Conservation (phyloP, 2,329 filamentous ascomycete genomes). For the Beauveria brongniartii region DNA sequence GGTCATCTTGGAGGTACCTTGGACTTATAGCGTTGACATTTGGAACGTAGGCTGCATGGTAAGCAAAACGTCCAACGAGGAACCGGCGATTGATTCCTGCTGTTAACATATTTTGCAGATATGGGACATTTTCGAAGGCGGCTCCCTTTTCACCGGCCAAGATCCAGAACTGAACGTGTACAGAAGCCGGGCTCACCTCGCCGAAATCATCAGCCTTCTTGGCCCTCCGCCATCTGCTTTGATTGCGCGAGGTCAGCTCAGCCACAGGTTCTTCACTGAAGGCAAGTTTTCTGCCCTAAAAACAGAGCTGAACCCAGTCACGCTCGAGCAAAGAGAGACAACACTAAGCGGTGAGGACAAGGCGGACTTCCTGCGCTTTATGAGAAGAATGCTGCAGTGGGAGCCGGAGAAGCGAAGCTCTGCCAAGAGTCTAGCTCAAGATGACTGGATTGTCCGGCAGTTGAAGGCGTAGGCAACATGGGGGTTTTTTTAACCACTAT, state of each 20-base stretch:
- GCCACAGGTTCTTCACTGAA: constrained; percentile 30
- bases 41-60: constrained; percentile 46
- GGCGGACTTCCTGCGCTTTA: constrained; percentile 25
- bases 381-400: constrained; percentile 31
- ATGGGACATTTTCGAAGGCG: constrained; percentile 41
- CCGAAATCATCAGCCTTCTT: constrained; percentile 39
- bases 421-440: too few species aligned
- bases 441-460: constrained; percentile 9
- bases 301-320: constrained; percentile 15
- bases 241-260: constrained; percentile 23
- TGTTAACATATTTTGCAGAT: constrained; percentile 23
- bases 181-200: constrained; percentile 36
- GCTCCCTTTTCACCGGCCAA: constrained; percentile 32
- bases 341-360: constrained; percentile 24
- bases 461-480: not conserved
- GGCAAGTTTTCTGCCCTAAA: constrained; percentile 19
- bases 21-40: constrained; percentile 31
- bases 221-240: constrained; percentile 32
- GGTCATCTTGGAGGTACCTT: not conserved
- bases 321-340: constrained; percentile 29
- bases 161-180: constrained; percentile 32
- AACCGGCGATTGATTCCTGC: accelerated
- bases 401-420: constrained; percentile 17
- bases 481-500: too few species aligned
- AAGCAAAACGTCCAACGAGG: constrained; percentile 14